phyloP scores from a whole-genome alignment of 2,329 filamentous ascomycete genomes.

The Scedosporium minutisporum region DNA sequence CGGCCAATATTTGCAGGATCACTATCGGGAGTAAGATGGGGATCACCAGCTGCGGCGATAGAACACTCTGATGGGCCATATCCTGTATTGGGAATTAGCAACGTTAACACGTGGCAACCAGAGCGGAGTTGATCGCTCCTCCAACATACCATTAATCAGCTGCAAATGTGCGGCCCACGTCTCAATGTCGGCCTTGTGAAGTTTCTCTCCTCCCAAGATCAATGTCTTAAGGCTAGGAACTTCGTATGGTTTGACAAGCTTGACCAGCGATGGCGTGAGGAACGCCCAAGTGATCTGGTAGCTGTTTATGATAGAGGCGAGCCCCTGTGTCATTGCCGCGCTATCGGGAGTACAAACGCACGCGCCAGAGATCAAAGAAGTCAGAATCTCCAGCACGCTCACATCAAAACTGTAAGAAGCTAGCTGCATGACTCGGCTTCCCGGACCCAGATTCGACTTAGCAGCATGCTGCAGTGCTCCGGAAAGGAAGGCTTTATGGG shows the following conservation, averaged over 20 bases:
- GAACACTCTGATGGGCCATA: neutral
- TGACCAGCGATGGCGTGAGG: slow-evolving; percentile 40
- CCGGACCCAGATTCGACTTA: slow-evolving; percentile 28
- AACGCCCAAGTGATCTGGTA: slow-evolving; percentile 37
- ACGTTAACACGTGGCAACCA: no score
- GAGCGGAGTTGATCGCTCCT: no score
- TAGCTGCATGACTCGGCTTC: slow-evolving; percentile 35
- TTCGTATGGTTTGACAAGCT: slow-evolving; percentile 33
- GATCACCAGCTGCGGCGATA: neutral
- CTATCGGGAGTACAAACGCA: slow-evolving; percentile 45
- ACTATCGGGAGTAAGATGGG: neutral
- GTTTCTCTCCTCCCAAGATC: slow-evolving; percentile 40
- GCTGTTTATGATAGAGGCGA: slow-evolving; percentile 33
- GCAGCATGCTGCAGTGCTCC: slow-evolving; percentile 32
- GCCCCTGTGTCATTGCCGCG: slow-evolving; percentile 39
- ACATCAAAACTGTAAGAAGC: slow-evolving; percentile 46
- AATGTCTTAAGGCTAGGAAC: slow-evolving; percentile 36
- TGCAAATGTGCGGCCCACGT: slow-evolving; percentile 35
- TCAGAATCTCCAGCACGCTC: slow-evolving; percentile 43
- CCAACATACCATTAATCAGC: slow-evolving; percentile 29
- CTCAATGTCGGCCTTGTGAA: slow-evolving; percentile 38
- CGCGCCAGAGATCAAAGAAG: slow-evolving; percentile 37
- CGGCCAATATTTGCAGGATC: slow-evolving; percentile 5
- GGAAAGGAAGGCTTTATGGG: slow-evolving; percentile 35
- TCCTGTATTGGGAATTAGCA: neutral